Evolutionary conservation across 768 basidiomycete genomes (phyloP), one percentile per base, ranked within the genome.

Genomic region (Boletus vermiculosoides): DNA sequence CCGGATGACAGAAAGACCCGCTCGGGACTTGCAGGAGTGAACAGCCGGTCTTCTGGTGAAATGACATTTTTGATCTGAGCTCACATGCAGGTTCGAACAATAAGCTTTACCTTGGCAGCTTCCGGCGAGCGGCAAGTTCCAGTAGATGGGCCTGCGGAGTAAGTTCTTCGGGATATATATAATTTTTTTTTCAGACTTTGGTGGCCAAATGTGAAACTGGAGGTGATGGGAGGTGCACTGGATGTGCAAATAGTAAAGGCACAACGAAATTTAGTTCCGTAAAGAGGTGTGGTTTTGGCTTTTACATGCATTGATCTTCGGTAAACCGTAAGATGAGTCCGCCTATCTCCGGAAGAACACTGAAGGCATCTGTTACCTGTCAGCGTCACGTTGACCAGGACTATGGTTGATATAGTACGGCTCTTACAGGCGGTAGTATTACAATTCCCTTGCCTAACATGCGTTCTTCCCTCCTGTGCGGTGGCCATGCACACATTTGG

Each of bases 251-350:
- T 45, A 30, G 55, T 28, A 60, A 57, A 69, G 70, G 63, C 56
- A 69, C 66, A 9, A 60, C 54, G 50, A 66, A 57, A 41, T 62
- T 58, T 50, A 59, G 67, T 71, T 71, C 60, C 71, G 70, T 72
- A 71, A 71, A 25, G 49, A 66, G 54, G 56, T 54, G 57, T 63
- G 58, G 56, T 59, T 73, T 72, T 72, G 67, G 56, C 68, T 72
- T 73, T 73, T 71, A 48, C 37, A 61, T 63, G 54, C 52, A 58
- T 57, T 70, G 69, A 69, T 70, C 68, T 55, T 72, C 70, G 66
- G 60, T 58, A n/a, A n/a, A n/a, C n/a, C n/a, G n/a, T n/a, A 28
- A 55, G 54, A 69, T 63, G 57, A 55, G 42, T 68, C 72, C 71
- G 72, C 60, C 42, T 55, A 72, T 69, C 69, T 72, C 71, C 71